phyloP scores from a whole-genome alignment of 1,139 yeast genomes.

The Keqinozyma sinolaborantium region DNA sequence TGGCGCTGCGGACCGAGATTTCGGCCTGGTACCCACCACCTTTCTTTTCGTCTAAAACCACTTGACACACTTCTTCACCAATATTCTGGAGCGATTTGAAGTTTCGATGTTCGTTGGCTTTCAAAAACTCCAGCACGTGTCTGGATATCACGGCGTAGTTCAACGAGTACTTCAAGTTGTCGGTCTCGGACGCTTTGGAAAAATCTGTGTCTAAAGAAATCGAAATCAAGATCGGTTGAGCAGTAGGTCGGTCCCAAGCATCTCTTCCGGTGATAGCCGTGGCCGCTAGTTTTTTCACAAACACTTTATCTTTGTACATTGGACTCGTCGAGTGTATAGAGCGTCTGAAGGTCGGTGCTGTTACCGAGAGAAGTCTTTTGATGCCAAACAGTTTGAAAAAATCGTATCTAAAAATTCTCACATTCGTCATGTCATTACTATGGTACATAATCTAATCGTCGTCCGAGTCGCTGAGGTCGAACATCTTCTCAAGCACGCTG shows the following conservation, averaged over 20 bases:
- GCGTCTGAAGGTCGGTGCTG: slow-evolving; percentile 14
- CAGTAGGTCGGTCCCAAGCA: slow-evolving; percentile 68
- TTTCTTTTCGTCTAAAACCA: slow-evolving; percentile 44
- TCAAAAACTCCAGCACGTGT: slow-evolving; percentile 52
- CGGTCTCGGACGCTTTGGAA: slow-evolving; percentile 65
- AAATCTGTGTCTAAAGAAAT: slow-evolving; percentile 67
- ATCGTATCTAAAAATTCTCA: slow-evolving; percentile 1
- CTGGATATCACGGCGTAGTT: slow-evolving; percentile 84
- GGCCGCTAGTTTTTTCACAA: slow-evolving; percentile 54
- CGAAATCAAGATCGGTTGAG: slow-evolving; percentile 66
- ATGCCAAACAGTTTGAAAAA: slow-evolving; percentile 5
- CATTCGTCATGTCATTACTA: not conserved
- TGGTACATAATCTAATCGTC: slow-evolving; percentile 1
- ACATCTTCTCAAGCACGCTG: slow-evolving; percentile 1
- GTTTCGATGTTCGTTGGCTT: slow-evolving; percentile 38
- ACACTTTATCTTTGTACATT: slow-evolving; percentile 48
- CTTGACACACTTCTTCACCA: slow-evolving; percentile 50
- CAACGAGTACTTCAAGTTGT: slow-evolving; percentile 75
- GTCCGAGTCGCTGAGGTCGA: not conserved
- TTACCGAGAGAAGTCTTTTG: slow-evolving; percentile 14
- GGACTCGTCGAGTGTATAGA: slow-evolving; percentile 12
- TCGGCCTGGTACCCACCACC: slow-evolving; percentile 52
- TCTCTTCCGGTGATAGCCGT: slow-evolving; percentile 71
- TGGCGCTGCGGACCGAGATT: slow-evolving; percentile 44
- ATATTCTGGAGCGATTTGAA: slow-evolving; percentile 53